Conservation (phyloP, 495 filamentous ascomycete species). For the Lentithecium fluviatile region DNA sequence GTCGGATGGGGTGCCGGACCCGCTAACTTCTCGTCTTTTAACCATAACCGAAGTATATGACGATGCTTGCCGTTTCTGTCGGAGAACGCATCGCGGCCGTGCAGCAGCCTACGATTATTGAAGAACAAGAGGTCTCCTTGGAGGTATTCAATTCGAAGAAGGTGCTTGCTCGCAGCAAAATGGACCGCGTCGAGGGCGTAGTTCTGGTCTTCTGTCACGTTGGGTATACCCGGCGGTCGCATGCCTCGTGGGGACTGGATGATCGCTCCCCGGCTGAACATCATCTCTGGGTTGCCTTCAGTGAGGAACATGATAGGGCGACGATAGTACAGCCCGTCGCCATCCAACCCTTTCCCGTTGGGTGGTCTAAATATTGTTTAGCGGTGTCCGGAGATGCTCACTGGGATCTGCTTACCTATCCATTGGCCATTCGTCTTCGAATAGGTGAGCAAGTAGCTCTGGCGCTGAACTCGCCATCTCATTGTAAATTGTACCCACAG, state of each 20-base stretch:
- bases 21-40: too few species aligned
- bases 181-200: not conserved
- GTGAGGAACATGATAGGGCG: not conserved
- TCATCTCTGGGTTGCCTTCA: not conserved
- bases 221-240: not conserved
- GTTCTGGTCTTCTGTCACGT: not conserved
- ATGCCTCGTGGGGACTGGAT: not conserved
- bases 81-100: not conserved
- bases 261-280: not conserved
- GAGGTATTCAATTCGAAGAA: not conserved
- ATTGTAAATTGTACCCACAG: not conserved
- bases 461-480: not conserved
- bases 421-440: too few species aligned
- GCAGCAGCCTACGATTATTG: not conserved
- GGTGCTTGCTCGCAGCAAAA: not conserved
- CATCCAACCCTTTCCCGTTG: not conserved
- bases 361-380: not conserved
- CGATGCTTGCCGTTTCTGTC: not conserved
- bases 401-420: too few species aligned
- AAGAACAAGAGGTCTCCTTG: not conserved
- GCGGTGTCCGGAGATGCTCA: too few species aligned
- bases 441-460: not conserved
- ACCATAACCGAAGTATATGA: too few species aligned
- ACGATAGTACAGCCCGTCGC: not conserved
- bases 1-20: too few species aligned